phyloP scores from a whole-genome alignment of 2,329 filamentous ascomycete genomes.

The Neonectria sp. region DNA sequence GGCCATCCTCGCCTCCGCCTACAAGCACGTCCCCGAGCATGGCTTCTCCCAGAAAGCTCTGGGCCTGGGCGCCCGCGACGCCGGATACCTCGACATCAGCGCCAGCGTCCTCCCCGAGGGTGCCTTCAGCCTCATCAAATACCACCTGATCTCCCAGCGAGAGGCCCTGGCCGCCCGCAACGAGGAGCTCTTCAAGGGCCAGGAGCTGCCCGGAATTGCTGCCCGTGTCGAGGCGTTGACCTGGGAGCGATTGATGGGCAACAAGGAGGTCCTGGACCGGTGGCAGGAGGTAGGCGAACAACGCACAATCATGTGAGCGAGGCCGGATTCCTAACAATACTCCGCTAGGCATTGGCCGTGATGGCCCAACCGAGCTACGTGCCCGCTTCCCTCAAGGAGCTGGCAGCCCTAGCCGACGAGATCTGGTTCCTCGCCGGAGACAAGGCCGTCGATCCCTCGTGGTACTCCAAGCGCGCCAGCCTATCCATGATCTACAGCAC shows the following conservation, averaged over 20 bases:
- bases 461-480: slow-evolving; percentile 80
- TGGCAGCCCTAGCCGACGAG: slow-evolving; percentile 89
- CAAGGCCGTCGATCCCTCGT: slow-evolving; percentile 83
- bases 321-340: slow-evolving; percentile 30
- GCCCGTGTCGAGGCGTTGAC: slow-evolving; percentile 79
- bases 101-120: slow-evolving; percentile 86
- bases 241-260: slow-evolving; percentile 83
- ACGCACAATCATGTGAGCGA: slow-evolving; percentile 2
- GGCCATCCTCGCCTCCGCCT: slow-evolving; percentile 85
- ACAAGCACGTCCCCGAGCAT: slow-evolving; percentile 82
- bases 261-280: slow-evolving; percentile 78
- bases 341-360: slow-evolving; percentile 82
- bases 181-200: slow-evolving; percentile 57
- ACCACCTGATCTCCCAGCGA: slow-evolving; percentile 80
- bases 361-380: slow-evolving; percentile 90
- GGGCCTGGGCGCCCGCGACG: slow-evolving; percentile 83
- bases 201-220: slow-evolving; percentile 63
- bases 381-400: slow-evolving; percentile 81
- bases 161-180: slow-evolving; percentile 66
- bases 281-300: slow-evolving; percentile 84
- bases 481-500: slow-evolving; percentile 75
- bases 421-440: slow-evolving; percentile 93
- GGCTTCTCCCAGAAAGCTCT: slow-evolving; percentile 87
- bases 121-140: slow-evolving; percentile 85
- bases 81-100: slow-evolving; percentile 89